A percentile compares a stretch with the other conserved stretches of the same genome.
These are phyloP conservation scores for Hypoxylon fragiforme DNA, from an alignment of 495 filamentous ascomycete genomes.

Conservation along the genomic window DNA sequence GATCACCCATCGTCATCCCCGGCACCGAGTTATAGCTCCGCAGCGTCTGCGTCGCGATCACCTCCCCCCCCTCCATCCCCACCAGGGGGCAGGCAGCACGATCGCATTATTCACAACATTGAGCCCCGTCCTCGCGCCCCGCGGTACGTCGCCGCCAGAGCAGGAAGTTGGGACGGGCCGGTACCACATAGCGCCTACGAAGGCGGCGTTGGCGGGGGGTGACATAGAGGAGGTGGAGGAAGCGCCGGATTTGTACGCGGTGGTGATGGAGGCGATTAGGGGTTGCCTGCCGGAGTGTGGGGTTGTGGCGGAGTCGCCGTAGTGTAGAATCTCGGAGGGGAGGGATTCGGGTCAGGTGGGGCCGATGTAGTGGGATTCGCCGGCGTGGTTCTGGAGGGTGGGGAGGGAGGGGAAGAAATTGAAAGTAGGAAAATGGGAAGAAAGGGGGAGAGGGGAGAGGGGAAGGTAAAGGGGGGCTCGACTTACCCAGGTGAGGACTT, in stretches of 20 bases:
- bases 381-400: conserved; percentile 41
- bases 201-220: background rate
- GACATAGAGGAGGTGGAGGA: no score
- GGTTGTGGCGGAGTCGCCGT: conserved; percentile 32
- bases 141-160: conserved; percentile 8
- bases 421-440: no score
- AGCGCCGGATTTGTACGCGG: conserved; percentile 24
- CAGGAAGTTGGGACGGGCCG: conserved; percentile 5
- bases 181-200: conserved; percentile 24
- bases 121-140: conserved; percentile 13
- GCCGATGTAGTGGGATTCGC: conserved; percentile 53
- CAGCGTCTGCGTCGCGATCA: conserved; percentile 8
- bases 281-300: conserved; percentile 32
- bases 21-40: conserved; percentile 14
- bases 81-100: conserved; percentile 1
- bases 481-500: conserved; percentile 41
- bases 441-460: background rate
- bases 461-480: background rate
- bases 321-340: conserved; percentile 32
- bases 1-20: conserved; percentile 9
- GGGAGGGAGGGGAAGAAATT: background rate
- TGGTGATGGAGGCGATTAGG: conserved; percentile 29
- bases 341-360: conserved; percentile 43
- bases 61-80: conserved; percentile 5
- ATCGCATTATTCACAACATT: conserved; percentile 25